Evolutionary conservation across 306 rosid species (phyloP).

Genomic region (Sphenostylis stenocarpa): DNA sequence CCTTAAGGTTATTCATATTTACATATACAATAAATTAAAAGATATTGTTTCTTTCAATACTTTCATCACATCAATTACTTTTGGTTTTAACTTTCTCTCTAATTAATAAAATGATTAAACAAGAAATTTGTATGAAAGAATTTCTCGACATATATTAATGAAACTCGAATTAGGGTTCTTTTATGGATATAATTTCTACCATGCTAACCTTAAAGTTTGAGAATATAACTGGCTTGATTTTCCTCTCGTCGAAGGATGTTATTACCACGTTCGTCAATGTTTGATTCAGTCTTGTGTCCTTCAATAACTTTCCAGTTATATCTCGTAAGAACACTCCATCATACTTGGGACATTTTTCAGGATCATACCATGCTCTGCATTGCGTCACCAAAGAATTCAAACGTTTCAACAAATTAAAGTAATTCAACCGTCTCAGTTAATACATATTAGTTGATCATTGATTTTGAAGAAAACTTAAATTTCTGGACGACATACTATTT

Average conservation of each 20-base stretch:
- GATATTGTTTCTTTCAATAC: too few relatives aligned
- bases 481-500: too few relatives aligned
- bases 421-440: too few relatives aligned
- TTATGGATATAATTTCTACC: neutral
- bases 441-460: too few relatives aligned
- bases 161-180: neutral
- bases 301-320: neutral
- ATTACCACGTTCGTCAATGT: constrained; percentile 24
- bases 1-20: neutral
- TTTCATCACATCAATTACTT: too few relatives aligned
- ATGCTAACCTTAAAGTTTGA: constrained; percentile 29
- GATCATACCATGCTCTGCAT: neutral
- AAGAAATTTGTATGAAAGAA: neutral
- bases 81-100: too few relatives aligned
- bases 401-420: neutral
- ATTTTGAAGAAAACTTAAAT: too few relatives aligned
- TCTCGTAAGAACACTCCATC: neutral
- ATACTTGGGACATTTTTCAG: neutral
- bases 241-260: constrained; percentile 18
- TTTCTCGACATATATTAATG: neutral
- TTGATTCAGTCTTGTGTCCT: neutral
- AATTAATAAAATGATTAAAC: neutral
- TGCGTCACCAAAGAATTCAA: too few relatives aligned
- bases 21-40: neutral
- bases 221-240: constrained; percentile 18